Evolutionary conservation across 257 asterid genomes (phyloP), one percentile per base, ranked within the genome.

Genomic region (Solanum ahanhuiri): DNA sequence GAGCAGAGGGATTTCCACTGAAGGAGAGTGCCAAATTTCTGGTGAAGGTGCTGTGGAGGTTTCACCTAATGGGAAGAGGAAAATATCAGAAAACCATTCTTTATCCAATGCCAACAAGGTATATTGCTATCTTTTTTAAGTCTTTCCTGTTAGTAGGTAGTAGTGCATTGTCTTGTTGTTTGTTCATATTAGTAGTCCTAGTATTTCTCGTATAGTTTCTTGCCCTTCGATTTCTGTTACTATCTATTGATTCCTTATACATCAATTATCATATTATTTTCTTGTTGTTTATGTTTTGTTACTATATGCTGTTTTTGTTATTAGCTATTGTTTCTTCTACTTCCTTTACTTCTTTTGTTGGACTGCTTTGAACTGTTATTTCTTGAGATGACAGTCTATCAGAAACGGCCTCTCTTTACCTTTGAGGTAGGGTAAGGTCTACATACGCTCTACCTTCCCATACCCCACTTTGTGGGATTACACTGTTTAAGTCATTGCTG

Each of bases 1-100:
- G 63, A 88, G 82, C 23, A 89, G 84, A 20, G 89, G 87, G 30
- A 83, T 63, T 60, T 35, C 73, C 9, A 82, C 41, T 23, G 89
- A 72, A n/a, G 77, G 85, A 37, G 89, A 88, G 54, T 85, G 91
- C 83, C 94, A 60, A 81, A 87, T 83, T 88, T 88, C 92, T 2
- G 94, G 89, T 41, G 89, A 89, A 66, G 90, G 89, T 75, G 82
- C 85, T 67, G 87, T 91, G 33, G 92, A 89, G 39, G 83, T 83
- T 88, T 91, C 94, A 57, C 91, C 93, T 30, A 88, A 87, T 90
- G 94, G 93, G 39, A 96, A 90, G 90, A 93, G 93, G 91, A 96
- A 93, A 89, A 93, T 96, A 54, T 86, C 92, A 43, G 91, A 87
- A 37, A 76, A 85, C 51, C 87, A 84, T 58, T 87, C 91, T 88